Evolutionary conservation across 2,329 filamentous ascomycete genomes (phyloP), one percentile per base, ranked within the genome.

Genomic region (Aureobasidium sp.): DNA sequence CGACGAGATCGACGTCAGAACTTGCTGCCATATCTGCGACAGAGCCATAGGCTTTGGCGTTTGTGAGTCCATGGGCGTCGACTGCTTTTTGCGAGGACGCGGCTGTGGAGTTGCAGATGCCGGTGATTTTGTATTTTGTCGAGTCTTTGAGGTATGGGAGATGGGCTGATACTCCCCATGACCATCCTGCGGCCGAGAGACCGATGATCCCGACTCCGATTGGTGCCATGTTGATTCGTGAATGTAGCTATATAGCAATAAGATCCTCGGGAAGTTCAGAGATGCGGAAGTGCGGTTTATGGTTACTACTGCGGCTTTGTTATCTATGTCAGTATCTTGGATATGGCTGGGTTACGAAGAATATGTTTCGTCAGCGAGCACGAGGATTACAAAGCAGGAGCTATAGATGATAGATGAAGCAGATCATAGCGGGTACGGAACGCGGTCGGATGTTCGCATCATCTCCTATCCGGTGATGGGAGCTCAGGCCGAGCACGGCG

Each of bases 151-250:
- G 79, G 68, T 86, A 86, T 0, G 85, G 83, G 0, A 87, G 77
- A 66, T 87, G 84, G 2, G 80, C 82, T 25, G 68, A 66, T 31
- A 74, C 75, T 4, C 82, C 83, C 84, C 84, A 87, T 8, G 55
- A 58, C 5, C 15, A 25, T 0, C 78, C 78, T 4, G 76, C 78
- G 60, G 79, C 73, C 1, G 82, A 85, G 56, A 86, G 81, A 47
- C 84, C 84, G 62, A 85, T 76, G n/a, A 87, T 75, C 29, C 78
- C 84, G 15, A 82, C 72, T 58, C 81, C 79, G 62, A 85, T 82
- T 11, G 77, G 80, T 29, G 44, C 44, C 44, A 51, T 60, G 11
- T 15, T 42, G 17, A 48, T 27, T 2, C 20, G 36, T 25, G 5
- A n/a, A 25, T 20, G 31, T 25, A 27, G 34, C 9, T 37, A 20